These are phyloP conservation scores for Cucurbita argyrosperma DNA, from an alignment of 306 rosid genomes.

Conservation along the genomic window DNA sequence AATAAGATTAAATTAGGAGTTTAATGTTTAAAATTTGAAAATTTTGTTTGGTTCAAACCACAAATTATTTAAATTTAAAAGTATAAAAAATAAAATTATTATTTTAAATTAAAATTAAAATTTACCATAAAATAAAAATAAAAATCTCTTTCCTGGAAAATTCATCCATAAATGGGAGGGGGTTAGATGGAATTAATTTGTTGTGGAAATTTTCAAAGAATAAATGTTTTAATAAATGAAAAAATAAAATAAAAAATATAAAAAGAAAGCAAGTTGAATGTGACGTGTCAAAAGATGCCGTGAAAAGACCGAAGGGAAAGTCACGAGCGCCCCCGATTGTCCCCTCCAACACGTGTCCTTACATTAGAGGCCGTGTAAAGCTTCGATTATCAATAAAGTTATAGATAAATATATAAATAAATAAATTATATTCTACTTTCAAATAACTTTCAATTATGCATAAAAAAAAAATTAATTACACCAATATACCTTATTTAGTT, in stretches of 20 bases:
- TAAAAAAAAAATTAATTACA: too few species aligned
- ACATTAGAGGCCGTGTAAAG: not conserved
- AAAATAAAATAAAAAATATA: not conserved
- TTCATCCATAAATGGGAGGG: not conserved
- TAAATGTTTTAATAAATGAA: not conserved
- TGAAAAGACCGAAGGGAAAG: not conserved
- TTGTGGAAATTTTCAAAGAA: not conserved
- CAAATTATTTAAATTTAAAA: too few species aligned
- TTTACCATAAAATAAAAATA: not conserved
- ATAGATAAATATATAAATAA: too few species aligned
- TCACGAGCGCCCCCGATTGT: not conserved
- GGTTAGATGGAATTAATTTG: not conserved
- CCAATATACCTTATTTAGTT: too few species aligned
- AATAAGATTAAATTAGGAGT: too few species aligned
- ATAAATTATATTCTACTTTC: too few species aligned
- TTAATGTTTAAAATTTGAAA: too few species aligned
- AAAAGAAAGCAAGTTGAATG: not conserved
- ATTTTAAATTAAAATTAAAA: not conserved
- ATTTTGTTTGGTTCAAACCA: too few species aligned
- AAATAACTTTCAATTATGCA: too few species aligned
- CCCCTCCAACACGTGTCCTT: not conserved
- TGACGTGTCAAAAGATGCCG: not conserved
- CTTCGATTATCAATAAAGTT: not conserved
- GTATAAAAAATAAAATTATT: too few species aligned
- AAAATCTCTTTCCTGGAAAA: not conserved